These are phyloP conservation scores for Mucor irregularis DNA, from an alignment of 371 early-diverging fungal species.

Conservation along the genomic window DNA sequence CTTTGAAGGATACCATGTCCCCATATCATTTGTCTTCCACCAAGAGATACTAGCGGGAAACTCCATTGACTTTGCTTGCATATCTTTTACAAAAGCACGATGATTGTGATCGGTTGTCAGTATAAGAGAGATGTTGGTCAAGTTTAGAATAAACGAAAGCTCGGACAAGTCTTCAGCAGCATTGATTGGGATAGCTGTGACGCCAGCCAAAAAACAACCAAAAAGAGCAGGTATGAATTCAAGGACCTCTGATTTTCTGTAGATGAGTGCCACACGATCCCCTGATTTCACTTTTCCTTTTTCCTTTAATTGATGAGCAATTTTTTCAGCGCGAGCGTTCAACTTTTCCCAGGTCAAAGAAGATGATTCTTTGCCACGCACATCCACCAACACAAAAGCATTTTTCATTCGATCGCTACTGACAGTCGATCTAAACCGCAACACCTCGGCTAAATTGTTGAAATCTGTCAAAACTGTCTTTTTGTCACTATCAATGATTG, in stretches of 20 bases:
- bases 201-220: constrained; percentile 80
- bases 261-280: constrained; percentile 78
- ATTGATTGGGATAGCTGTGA: constrained; percentile 84
- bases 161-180: constrained; percentile 81
- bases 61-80: constrained; percentile 58
- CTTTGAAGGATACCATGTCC: constrained; percentile 56
- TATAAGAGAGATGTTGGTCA: constrained; percentile 65
- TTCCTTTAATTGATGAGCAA: constrained; percentile 63
- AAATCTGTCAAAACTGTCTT: constrained; percentile 44
- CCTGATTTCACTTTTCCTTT: constrained; percentile 58
- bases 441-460: constrained; percentile 53
- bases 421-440: constrained; percentile 58
- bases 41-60: constrained; percentile 70
- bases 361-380: constrained; percentile 69
- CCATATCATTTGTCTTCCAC: constrained; percentile 79
- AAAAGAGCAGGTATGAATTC: constrained; percentile 79
- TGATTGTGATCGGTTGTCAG: constrained; percentile 81
- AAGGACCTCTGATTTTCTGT: constrained; percentile 75
- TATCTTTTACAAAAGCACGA: constrained; percentile 69
- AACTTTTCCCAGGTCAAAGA: constrained; percentile 76
- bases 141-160: constrained; percentile 69
- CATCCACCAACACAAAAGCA: constrained; percentile 75
- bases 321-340: constrained; percentile 68
- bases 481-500: constrained; percentile 21
- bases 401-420: constrained; percentile 34